Evolutionary conservation across 202 grass and related monocot species (phyloP), one percentile per base, ranked within the genome.

Genomic region (Alloteropsis angusta): DNA sequence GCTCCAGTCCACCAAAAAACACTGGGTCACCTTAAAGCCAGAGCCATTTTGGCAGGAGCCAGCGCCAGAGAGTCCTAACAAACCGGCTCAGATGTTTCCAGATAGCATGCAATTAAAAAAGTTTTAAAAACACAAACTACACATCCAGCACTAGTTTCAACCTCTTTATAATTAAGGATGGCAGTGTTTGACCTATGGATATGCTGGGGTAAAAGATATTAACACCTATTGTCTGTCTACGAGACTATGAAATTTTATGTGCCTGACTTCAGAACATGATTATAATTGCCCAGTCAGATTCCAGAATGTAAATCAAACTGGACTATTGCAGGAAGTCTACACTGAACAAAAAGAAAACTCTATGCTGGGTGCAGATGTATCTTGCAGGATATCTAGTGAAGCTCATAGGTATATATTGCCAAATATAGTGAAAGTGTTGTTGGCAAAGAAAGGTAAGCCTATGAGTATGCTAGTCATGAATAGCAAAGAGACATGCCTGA

Each of bases 361-460:
- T 60, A 5, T 75, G 35, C 19, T 43, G 26, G 18, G 55, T 35
- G 43, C 49, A 75, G 64, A 28, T 16, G 22, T 35, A 15, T 81
- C 1, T 0, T 77, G 22, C 23, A 54, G 19, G 13, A 71, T 45
- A 54, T 71, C 15, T 64, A 30, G 23, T 65, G 36, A 41, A 19
- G 54, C 26, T 45, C 36, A 69, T 2, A 75, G 28, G 8, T 60
- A 22, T 60, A 81, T 11, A 52, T 84, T 86, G 43, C 54, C 17
- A n/a, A 68, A 81, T 79, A 65, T 58, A 53, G 42, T 66, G 48
- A 49, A 55, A 58, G 68, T 44, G 22, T 61, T 61, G 52, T 75
- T 75, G 35, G 53, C 30, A 19, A 69, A 53, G 18, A 86, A 60
- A 71, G 60, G n/a, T 39, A 41, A 22, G n/a, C 1, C 0, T 49